These are phyloP conservation scores for Skeletonema marinoi DNA, from an alignment of 108 stramenopile species.

Conservation along the genomic window DNA sequence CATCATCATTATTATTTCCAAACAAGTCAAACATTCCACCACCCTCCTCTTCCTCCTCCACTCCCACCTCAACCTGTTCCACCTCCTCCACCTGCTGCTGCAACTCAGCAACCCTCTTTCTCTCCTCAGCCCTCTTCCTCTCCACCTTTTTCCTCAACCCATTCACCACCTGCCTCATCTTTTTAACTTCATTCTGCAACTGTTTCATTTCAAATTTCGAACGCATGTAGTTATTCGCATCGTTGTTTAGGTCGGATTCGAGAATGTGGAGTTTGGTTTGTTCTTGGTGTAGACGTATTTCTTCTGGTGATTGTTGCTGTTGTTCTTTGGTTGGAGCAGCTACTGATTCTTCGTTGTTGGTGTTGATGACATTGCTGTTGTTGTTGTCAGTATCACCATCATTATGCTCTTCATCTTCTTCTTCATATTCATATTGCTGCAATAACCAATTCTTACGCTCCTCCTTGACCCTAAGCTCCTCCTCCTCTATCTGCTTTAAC, in stretches of 20 bases:
- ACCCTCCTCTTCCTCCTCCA: slow-evolving; percentile 1
- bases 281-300: slow-evolving; percentile 19
- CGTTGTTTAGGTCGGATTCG: slow-evolving; percentile 62
- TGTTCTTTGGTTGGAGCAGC: not conserved
- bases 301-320: slow-evolving; percentile 12
- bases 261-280: slow-evolving; percentile 45
- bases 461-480: not conserved
- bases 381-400: slow-evolving; percentile 6
- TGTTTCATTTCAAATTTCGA: slow-evolving; percentile 71
- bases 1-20: not conserved
- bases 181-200: slow-evolving; percentile 52
- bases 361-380: slow-evolving; percentile 3
- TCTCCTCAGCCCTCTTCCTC: slow-evolving; percentile 30
- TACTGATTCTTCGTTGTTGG: not conserved
- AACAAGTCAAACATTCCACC: slow-evolving; percentile 3
- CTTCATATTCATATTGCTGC: slow-evolving; percentile 58
- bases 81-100: not conserved
- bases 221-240: slow-evolving; percentile 79
- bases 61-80: not conserved
- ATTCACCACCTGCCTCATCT: slow-evolving; percentile 45
- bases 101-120: not conserved
- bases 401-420: slow-evolving; percentile 30
- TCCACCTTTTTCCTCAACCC: slow-evolving; percentile 48
- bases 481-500: not conserved
- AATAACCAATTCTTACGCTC: slow-evolving; percentile 52